Percentiles rank a stretch among this genome's conserved stretches.
Evolutionary conservation across 2,329 filamentous ascomycete genomes (phyloP).

Genomic region (Elsinoe ampelina): DNA sequence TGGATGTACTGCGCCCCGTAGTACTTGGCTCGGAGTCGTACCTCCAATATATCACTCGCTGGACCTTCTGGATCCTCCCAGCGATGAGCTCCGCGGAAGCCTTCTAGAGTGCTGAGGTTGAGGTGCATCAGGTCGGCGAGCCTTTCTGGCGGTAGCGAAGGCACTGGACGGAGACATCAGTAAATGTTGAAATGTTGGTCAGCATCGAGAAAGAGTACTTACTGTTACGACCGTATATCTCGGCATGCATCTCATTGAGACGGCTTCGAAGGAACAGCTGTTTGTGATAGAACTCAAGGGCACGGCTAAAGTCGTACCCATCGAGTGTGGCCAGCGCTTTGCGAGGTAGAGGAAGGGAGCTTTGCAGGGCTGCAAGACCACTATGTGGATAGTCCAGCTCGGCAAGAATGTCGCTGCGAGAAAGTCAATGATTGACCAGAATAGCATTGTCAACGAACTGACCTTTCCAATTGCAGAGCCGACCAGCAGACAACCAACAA

Average conservation of each 20-base stretch:
- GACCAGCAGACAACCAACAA: slow-evolving; percentile 75
- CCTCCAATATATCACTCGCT: slow-evolving; percentile 65
- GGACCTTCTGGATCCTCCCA: slow-evolving; percentile 63
- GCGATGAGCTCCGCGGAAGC: slow-evolving; percentile 46
- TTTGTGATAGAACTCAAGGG: slow-evolving; percentile 50
- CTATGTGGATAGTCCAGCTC: slow-evolving; percentile 53
- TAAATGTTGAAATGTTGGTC: neutral
- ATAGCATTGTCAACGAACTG: slow-evolving; percentile 20
- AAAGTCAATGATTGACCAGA: neutral
- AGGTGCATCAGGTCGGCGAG: slow-evolving; percentile 22
- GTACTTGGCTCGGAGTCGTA: slow-evolving; percentile 83
- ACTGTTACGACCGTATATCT: slow-evolving; percentile 41
- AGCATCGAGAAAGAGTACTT: slow-evolving; percentile 18
- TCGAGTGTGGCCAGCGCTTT: slow-evolving; percentile 35
- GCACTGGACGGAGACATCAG: neutral
- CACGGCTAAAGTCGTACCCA: neutral
- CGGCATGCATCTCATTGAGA: slow-evolving; percentile 47
- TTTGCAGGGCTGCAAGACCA: slow-evolving; percentile 49
- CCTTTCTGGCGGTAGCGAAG: neutral
- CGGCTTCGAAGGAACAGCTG: slow-evolving; percentile 52
- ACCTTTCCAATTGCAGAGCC: slow-evolving; percentile 86
- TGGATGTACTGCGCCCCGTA: slow-evolving; percentile 89
- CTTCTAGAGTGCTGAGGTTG: slow-evolving; percentile 34
- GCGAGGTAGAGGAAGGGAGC: slow-evolving; percentile 58
- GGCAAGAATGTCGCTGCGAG: slow-evolving; percentile 70